Conservation (phyloP, 2,329 filamentous ascomycete genomes). For the Dactylellina drechsleri region DNA sequence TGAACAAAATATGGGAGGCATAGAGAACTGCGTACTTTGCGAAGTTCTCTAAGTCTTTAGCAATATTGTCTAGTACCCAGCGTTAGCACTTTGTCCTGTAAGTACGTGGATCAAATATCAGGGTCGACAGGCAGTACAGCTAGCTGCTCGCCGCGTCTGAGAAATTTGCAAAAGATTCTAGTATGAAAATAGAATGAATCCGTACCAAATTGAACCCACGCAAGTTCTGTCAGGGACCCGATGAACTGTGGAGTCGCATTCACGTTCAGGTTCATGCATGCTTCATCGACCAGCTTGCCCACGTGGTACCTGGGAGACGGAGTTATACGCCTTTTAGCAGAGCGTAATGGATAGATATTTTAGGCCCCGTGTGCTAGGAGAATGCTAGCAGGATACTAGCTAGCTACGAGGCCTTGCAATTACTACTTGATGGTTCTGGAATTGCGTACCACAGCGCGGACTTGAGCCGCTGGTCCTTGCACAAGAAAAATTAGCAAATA, state of each 20-base stretch:
- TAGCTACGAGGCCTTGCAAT: not conserved
- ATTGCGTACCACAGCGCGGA: conserved; percentile 47
- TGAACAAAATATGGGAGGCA: not conserved
- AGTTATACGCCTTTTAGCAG: conserved; percentile 66
- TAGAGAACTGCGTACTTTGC: conserved; percentile 64
- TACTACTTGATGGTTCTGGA: too few relatives aligned
- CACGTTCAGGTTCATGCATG: conserved; percentile 75
- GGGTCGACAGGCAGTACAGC: too few relatives aligned
- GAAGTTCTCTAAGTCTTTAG: conserved; percentile 73
- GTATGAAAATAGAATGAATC: conserved; percentile 4
- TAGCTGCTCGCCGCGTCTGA: too few relatives aligned
- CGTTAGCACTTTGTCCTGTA: conserved; percentile 2
- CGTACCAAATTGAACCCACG: conserved; percentile 85
- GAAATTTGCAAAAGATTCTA: too few relatives aligned
- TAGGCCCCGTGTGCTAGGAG: not conserved
- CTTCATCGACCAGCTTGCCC: conserved; percentile 87
- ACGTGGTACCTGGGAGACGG: conserved; percentile 84
- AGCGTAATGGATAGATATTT: conserved; percentile 5
- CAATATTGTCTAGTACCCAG: conserved; percentile 64
- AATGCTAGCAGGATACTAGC: not conserved
- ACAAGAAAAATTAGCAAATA: conserved; percentile 19
- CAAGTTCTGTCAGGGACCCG: conserved; percentile 82
- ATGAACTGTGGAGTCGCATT: conserved; percentile 95
- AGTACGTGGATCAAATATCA: too few relatives aligned
- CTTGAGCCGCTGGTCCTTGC: conserved; percentile 49